Conservation (phyloP, 2,329 filamentous ascomycete genomes). For the Ophiostoma montium region DNA sequence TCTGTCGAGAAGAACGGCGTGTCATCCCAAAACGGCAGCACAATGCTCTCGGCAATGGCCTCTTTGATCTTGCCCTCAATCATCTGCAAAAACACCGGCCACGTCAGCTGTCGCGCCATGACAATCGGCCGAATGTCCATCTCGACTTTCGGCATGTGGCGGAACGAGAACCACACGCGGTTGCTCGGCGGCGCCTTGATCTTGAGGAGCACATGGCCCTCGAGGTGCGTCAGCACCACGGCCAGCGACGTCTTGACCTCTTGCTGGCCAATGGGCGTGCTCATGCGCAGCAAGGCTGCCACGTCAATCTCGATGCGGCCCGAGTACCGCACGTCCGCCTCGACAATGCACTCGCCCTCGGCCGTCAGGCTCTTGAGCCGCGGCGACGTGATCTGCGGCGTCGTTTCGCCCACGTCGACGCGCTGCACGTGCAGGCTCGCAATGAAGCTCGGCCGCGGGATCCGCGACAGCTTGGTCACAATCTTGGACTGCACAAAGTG, state of each 20-base stretch:
- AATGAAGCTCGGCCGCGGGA: conserved; percentile 83
- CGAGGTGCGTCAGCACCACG: conserved; percentile 68
- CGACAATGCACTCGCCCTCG: conserved; percentile 77
- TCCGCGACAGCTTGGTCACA: conserved; percentile 88
- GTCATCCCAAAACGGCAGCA: conserved; percentile 93
- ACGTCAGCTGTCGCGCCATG: conserved; percentile 88
- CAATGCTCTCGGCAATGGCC: conserved; percentile 81
- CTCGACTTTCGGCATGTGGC: conserved; percentile 85
- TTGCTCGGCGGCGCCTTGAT: conserved; percentile 95
- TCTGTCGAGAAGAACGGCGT: conserved; percentile 77
- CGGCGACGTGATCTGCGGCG: conserved; percentile 80
- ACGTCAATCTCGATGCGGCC: conserved; percentile 85
- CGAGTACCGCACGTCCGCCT: conserved; percentile 76
- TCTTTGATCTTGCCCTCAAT: conserved; percentile 94
- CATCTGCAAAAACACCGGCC: conserved; percentile 76
- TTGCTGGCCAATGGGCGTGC: conserved; percentile 79
- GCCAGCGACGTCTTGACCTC: conserved; percentile 84
- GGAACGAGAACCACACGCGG: conserved; percentile 89
- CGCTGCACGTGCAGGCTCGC: conserved; percentile 69
- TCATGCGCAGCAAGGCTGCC: conserved; percentile 82
- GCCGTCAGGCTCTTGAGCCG: conserved; percentile 79
- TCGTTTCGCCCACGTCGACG: conserved; percentile 75
- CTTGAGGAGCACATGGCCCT: conserved; percentile 72
- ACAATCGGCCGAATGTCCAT: conserved; percentile 93
- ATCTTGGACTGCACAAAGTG: conserved; percentile 71